Percentiles rank a stretch among this genome's conserved stretches.
phyloP scores from a whole-genome alignment of 805 yeast species.

The Candida nanaspora region DNA sequence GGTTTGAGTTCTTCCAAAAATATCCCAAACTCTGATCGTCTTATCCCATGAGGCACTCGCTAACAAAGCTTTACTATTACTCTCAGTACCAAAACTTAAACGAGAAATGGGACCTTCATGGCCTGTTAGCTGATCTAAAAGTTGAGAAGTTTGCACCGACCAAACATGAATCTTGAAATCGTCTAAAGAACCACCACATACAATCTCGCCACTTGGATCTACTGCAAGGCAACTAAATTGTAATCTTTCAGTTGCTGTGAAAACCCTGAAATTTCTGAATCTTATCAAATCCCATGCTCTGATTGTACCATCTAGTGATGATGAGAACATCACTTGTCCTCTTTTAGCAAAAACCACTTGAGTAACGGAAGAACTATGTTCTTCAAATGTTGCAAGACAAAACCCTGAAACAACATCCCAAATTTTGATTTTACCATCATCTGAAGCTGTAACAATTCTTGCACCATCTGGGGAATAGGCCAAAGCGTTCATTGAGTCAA shows the following conservation, averaged over 20 bases:
- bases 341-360: constrained; percentile 79
- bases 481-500: constrained; percentile 78
- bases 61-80: constrained; percentile 39
- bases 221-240: constrained; percentile 88
- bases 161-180: constrained; percentile 89
- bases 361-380: constrained; percentile 85
- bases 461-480: constrained; percentile 95
- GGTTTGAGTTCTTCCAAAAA: constrained; percentile 77
- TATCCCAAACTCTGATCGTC: constrained; percentile 87
- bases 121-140: constrained; percentile 81
- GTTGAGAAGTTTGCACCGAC: constrained; percentile 95
- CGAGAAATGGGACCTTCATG: constrained; percentile 95
- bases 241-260: constrained; percentile 82
- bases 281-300: constrained; percentile 95
- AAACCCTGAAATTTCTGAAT: constrained; percentile 89
- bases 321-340: constrained; percentile 86
- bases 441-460: constrained; percentile 85
- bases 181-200: constrained; percentile 90
- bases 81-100: constrained; percentile 77
- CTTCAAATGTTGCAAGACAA: constrained; percentile 85
- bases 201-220: constrained; percentile 95
- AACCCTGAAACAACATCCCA: constrained; percentile 96
- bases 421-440: constrained; percentile 92
- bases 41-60: constrained; percentile 97
- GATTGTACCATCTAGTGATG: constrained; percentile 93